phyloP scores from a whole-genome alignment of 2,329 filamentous ascomycete genomes.

The Colletotrichum tofieldiae region DNA sequence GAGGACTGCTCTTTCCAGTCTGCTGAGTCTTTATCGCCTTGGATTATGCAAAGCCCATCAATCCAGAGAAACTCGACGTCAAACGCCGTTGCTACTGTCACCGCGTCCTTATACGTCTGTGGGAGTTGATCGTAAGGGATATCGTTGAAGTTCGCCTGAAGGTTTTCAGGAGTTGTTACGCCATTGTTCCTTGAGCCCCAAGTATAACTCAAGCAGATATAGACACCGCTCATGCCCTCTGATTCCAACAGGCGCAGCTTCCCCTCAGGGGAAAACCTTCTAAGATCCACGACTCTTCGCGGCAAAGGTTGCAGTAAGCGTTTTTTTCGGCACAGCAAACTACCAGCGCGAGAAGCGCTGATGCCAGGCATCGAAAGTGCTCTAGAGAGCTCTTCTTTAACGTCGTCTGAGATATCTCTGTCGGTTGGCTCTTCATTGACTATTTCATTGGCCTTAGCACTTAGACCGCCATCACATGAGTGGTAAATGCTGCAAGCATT shows the following conservation, averaged over 20 bases:
- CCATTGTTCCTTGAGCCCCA: neutral
- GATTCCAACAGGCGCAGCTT: neutral
- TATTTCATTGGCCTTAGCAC: neutral
- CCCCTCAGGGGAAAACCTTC: neutral
- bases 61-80: conserved; percentile 2
- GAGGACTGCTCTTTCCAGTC: conserved; percentile 19
- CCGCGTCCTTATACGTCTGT: conserved; percentile 7
- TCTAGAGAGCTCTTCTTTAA: too few relatives aligned
- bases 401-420: neutral
- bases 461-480: neutral
- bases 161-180: neutral
- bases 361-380: neutral
- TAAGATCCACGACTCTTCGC: neutral
- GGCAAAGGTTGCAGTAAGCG: neutral
- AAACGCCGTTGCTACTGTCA: neutral
- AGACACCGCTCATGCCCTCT: neutral
- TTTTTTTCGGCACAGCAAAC: too few relatives aligned
- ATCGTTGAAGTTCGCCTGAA: neutral
- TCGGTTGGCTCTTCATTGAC: too few relatives aligned
- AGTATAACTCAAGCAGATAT: conserved; percentile 2
- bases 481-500: neutral
- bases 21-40: neutral
- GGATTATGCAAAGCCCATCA: conserved; percentile 2
- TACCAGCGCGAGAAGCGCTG: neutral
- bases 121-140: neutral